A percentile compares a stretch with the other conserved stretches of the same genome.
Conservation (phyloP, 441 rosid genomes). For the Manihot esculenta region DNA sequence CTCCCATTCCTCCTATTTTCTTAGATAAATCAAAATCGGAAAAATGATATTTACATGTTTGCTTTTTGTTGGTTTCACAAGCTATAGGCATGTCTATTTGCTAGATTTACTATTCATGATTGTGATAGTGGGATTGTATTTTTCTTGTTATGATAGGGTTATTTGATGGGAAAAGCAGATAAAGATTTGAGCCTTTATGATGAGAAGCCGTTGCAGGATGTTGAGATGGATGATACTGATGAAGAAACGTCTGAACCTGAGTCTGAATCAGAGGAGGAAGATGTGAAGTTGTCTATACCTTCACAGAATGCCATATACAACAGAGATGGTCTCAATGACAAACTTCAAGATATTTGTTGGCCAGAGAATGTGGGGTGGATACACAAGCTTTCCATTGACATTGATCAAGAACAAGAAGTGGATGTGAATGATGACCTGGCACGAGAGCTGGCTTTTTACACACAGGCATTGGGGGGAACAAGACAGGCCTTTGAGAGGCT, state of each 20-base stretch:
- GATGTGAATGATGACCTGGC: conserved; percentile 84
- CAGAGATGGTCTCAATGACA: conserved; percentile 63
- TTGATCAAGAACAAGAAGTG: conserved; percentile 61
- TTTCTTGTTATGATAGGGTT: conserved; percentile 18
- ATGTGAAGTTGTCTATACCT: conserved; percentile 58
- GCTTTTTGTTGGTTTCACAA: neutral
- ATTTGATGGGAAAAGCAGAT: conserved; percentile 23
- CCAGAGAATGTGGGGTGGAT: conserved; percentile 66
- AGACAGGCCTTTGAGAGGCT: conserved; percentile 58
- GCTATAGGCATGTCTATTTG: neutral
- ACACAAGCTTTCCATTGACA: conserved; percentile 59
- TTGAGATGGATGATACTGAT: conserved; percentile 38
- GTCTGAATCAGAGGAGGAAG: conserved; percentile 52
- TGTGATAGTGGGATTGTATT: neutral
- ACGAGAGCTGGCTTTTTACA: conserved; percentile 71
- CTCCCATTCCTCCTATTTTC: neutral
- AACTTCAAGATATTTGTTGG: conserved; percentile 77
- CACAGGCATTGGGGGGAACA: conserved; percentile 76
- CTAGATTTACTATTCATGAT: neutral
- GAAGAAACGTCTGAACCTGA: conserved; percentile 33
- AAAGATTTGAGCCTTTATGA: conserved; percentile 26
- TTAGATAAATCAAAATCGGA: neutral
- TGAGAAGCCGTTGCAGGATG: conserved; percentile 40
- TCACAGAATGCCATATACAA: conserved; percentile 52
- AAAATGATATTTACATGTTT: too few species aligned